Base-by-base conservation (phyloP, 495 filamentous ascomycete species). In the Lepidopterella palustris region DNA sequence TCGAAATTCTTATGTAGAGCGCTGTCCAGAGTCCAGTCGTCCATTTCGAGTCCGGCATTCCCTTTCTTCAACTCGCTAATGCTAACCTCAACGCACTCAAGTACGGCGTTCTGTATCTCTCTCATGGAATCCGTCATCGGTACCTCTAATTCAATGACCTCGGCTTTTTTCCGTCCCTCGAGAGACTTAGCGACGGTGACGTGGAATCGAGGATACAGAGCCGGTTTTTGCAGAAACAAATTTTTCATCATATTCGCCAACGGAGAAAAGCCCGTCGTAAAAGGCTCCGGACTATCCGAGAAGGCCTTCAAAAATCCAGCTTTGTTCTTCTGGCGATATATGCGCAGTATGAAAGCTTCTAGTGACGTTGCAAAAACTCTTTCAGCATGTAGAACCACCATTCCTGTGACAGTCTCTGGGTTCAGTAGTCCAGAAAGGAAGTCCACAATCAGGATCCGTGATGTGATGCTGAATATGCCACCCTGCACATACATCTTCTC, bases 111-210 rank as follows among this genome's bases (percentile, higher is more conserved):
- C 63, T 98, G 93, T 28, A 97, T 96, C 29, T 90, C 84, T 53
- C 80, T 82, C 93, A 98, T 98, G 39, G 85, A 80, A 45, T 95
- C 87, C 21, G 90, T 95, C 92, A 98, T 97, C 27, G 89, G 85
- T n/a, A 97, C 87, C 68, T 96, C 92, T 10, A 97, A 78, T 68
- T 98, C 93, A 32, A 98, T 95, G 35, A 98, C 93, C 73, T 97
- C 93, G 0, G 93, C 92, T 69, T 95, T 96, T 71, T 89, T 87
- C 66, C 81, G 86, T 70, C 90, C 92, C 72, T 98, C 92, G 3
- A 98, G 74, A 0, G 90, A 88, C 63, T 91, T 84, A 0, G 89
- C 88, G 2, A 98, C 90, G 3, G 86, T 84, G 45, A 96, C 80
- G 68, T 97, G 92, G 65, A 96, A 98, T n/a, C 93, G 82, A 9